Evolutionary conservation across 768 basidiomycete species (phyloP).

Genomic region (Sarcomyxa edulis): DNA sequence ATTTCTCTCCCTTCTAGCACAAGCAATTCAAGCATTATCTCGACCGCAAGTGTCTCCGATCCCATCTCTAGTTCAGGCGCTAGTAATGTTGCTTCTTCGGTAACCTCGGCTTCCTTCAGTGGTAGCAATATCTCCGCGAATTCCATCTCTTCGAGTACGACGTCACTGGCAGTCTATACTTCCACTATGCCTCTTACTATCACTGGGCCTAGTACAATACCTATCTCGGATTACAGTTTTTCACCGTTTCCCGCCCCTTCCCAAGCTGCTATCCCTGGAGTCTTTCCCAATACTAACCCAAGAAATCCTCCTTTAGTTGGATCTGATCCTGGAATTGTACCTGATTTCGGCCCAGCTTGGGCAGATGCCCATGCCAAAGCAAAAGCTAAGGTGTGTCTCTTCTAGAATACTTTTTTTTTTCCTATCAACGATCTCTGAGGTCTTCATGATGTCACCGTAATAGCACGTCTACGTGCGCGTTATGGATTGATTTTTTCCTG

Average conservation of each 20-base stretch:
- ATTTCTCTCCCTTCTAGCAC: constrained; percentile 1
- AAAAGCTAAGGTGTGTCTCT: constrained; percentile 38
- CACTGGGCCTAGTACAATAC: constrained; percentile 13
- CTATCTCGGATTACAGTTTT: constrained; percentile 41
- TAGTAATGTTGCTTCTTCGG: not conserved
- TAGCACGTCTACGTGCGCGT: too few relatives aligned
- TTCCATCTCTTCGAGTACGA: not conserved
- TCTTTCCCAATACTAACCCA: constrained; percentile 53
- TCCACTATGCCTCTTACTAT: not conserved
- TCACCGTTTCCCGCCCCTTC: constrained; percentile 59
- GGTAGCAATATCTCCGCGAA: not conserved
- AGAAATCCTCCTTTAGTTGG: constrained; percentile 50
- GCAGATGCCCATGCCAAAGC: constrained; percentile 54
- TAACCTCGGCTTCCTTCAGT: not conserved
- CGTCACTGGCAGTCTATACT: not conserved
- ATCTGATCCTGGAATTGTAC: constrained; percentile 28
- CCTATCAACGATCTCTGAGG: too few relatives aligned
- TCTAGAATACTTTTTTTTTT: too few relatives aligned
- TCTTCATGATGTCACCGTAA: too few relatives aligned
- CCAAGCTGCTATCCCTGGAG: constrained; percentile 42
- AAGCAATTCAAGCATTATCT: not conserved
- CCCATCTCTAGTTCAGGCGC: not conserved
- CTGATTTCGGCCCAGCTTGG: constrained; percentile 55
- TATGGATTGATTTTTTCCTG: too few relatives aligned
- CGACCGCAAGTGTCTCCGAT: not conserved